A percentile compares a stretch with the other conserved stretches of the same genome.
Evolutionary conservation across 1,139 yeast species (phyloP).

Genomic region (Casaregolazyma suthepensis): DNA sequence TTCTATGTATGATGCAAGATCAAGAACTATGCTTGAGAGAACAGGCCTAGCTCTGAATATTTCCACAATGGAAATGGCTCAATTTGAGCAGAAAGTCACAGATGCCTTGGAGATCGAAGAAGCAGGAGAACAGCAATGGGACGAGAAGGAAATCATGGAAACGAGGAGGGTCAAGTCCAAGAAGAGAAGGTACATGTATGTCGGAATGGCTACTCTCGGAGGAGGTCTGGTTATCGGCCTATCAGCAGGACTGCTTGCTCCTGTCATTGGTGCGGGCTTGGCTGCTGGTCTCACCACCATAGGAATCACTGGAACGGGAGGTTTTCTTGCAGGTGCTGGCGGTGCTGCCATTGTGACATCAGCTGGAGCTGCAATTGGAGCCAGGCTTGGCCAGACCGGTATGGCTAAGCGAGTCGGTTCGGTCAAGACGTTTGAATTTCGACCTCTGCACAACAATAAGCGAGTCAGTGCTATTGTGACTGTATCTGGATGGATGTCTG

Average conservation of each 20-base stretch:
- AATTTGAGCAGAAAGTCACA: slow-evolving; percentile 85
- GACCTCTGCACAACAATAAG: slow-evolving; percentile 86
- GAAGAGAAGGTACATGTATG: slow-evolving; percentile 69
- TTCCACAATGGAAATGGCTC: slow-evolving; percentile 59
- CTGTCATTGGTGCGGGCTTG: slow-evolving; percentile 96
- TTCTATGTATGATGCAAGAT: slow-evolving; percentile 83
- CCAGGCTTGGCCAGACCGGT: slow-evolving; percentile 78
- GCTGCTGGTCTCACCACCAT: slow-evolving; percentile 96
- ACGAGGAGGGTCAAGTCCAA: slow-evolving; percentile 60
- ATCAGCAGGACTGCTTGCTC: slow-evolving; percentile 93
- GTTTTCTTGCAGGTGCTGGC: slow-evolving; percentile 93
- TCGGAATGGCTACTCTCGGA: slow-evolving; percentile 95
- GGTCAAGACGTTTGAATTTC: slow-evolving; percentile 87
- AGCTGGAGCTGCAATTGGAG: slow-evolving; percentile 88
- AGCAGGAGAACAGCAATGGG: slow-evolving; percentile 63
- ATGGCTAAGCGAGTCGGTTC: slow-evolving; percentile 86
- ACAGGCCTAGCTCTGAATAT: slow-evolving; percentile 63
- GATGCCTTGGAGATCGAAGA: slow-evolving; percentile 87
- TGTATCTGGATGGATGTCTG: slow-evolving; percentile 97
- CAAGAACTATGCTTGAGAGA: slow-evolving; percentile 62
- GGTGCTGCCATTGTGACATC: slow-evolving; percentile 94
- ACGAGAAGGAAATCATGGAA: slow-evolving; percentile 65
- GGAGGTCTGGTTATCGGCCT: slow-evolving; percentile 92
- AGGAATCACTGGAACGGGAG: slow-evolving; percentile 87
- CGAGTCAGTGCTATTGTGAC: slow-evolving; percentile 85